Evolutionary conservation across 192 early-diverging fungal genomes (phyloP).

Genomic region (Coemansia sp.): DNA sequence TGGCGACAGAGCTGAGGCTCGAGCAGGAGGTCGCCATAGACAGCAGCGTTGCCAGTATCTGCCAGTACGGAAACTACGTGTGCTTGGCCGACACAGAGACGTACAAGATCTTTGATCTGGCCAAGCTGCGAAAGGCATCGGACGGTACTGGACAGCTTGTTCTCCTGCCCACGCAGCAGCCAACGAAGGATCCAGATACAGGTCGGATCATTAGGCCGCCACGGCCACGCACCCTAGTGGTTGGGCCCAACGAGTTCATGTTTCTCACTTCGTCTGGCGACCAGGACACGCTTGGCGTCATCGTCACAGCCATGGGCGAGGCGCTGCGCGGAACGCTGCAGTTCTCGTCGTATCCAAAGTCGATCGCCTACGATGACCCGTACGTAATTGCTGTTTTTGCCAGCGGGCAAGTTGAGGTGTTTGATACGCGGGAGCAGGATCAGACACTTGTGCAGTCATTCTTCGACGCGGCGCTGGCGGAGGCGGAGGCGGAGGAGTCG

Average conservation of each 20-base stretch:
- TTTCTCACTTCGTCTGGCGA: constrained; percentile 46
- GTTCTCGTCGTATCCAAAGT: constrained; percentile 45
- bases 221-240: constrained; percentile 49
- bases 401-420: constrained; percentile 29
- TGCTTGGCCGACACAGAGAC: constrained; percentile 49
- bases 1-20: constrained; percentile 23
- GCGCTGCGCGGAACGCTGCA: constrained; percentile 51
- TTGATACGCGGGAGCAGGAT: constrained; percentile 41
- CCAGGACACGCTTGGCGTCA: constrained; percentile 47
- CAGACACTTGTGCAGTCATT: constrained; percentile 33
- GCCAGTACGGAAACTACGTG: constrained; percentile 48
- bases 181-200: constrained; percentile 25
- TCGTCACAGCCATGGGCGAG: constrained; percentile 52
- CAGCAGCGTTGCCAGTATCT: constrained; percentile 39
- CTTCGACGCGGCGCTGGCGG: no score
- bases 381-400: constrained; percentile 33
- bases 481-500: constrained; percentile 1
- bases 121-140: constrained; percentile 19
- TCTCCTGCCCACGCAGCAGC: constrained; percentile 52
- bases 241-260: constrained; percentile 50
- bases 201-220: constrained; percentile 40
- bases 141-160: constrained; percentile 27
- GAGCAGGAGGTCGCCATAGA: constrained; percentile 35
- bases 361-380: constrained; percentile 46
- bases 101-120: constrained; percentile 49